Conservation (phyloP, 2,329 filamentous ascomycete species). For the Rutstroemia sp. region DNA sequence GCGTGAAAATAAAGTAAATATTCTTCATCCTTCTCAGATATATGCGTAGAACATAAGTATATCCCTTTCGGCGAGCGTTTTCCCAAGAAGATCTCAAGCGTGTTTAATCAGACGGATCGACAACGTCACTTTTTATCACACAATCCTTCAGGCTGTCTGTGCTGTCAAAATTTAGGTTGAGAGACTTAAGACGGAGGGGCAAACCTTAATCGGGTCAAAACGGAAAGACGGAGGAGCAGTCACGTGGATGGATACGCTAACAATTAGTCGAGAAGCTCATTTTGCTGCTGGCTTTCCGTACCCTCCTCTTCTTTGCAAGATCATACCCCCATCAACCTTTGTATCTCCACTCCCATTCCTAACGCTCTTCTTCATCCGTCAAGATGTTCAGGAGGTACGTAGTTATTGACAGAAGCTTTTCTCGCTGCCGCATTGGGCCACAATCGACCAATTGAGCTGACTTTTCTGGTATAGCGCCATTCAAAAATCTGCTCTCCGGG, state of each 20-base stretch:
- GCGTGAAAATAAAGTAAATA: background rate
- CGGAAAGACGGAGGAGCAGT: conserved; percentile 1
- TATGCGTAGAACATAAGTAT: background rate
- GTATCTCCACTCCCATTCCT: conserved; percentile 50
- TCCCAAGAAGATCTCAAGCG: too few species aligned
- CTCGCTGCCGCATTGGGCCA: conserved; percentile 8
- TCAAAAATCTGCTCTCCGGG: conserved; percentile 55
- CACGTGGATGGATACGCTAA: conserved; percentile 11
- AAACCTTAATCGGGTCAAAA: conserved; percentile 4
- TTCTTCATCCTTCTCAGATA: background rate
- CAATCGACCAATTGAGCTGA: conserved; percentile 42
- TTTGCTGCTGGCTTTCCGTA: conserved; percentile 13
- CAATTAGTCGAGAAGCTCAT: conserved; percentile 32
- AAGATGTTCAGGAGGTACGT: conserved; percentile 82
- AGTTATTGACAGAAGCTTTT: conserved; percentile 25
- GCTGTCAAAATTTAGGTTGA: too few species aligned
- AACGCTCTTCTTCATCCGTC: conserved; percentile 61
- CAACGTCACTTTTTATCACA: too few species aligned
- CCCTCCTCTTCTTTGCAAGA: conserved; percentile 9
- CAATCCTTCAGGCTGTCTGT: too few species aligned
- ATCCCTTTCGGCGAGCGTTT: too few species aligned
- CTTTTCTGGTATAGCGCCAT: conserved; percentile 48
- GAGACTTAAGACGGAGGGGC: background rate
- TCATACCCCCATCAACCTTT: conserved; percentile 36
- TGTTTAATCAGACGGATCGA: too few species aligned